Base-by-base conservation (phyloP, 2,329 filamentous ascomycete genomes). In the Venturia aucupariae region DNA sequence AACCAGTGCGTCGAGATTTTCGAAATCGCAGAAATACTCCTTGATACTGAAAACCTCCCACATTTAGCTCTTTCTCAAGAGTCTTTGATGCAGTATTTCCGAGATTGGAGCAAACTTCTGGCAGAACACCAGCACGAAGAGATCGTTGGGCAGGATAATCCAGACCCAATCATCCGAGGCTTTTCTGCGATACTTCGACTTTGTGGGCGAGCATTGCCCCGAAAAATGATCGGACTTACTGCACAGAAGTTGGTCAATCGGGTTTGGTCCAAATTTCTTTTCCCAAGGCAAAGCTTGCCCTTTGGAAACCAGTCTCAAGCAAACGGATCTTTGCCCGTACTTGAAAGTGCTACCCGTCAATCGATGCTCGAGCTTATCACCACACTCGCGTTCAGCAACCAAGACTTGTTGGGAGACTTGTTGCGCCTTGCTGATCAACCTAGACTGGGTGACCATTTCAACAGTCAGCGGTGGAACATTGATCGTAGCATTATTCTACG, bases 401-500 rank as follows among this genome's bases (percentile, higher is more conserved):
- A 55, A 22, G 39, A 51, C 7, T 75, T 57, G 8, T 38, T 60
- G 38, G 35, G 27, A 17, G 38, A 44, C 41, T 42, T 60, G 19
- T 24, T 44, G 22, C 27, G 62, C 72, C 15, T 64, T 62, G 7
- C 61, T 69, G 7, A 63, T 73, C 22, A 71, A 22, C 35, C 59
- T 7, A 41, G 22, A 15, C 38, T 44, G 13, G 59, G n/a, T 27
- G 59, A 60, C 7, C 24, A 38, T 19, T 60, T 60, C 15, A 60
- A 48, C 6, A 22, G 32, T 39, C 41, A 61, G 24, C 27, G 51
- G 35, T 57, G 51, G 30, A 35, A n/a, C 22, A 61, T 68, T 57
- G 67, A 71, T 73, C 75, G 46, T 86, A 84, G 70, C 83, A 85
- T 19, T 82, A 30, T 51, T 22, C 27, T 95, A n/a, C 86, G 91